Evolutionary conservation across 2,329 filamentous ascomycete genomes (phyloP).

Genomic region (Neofusicoccum sp.): DNA sequence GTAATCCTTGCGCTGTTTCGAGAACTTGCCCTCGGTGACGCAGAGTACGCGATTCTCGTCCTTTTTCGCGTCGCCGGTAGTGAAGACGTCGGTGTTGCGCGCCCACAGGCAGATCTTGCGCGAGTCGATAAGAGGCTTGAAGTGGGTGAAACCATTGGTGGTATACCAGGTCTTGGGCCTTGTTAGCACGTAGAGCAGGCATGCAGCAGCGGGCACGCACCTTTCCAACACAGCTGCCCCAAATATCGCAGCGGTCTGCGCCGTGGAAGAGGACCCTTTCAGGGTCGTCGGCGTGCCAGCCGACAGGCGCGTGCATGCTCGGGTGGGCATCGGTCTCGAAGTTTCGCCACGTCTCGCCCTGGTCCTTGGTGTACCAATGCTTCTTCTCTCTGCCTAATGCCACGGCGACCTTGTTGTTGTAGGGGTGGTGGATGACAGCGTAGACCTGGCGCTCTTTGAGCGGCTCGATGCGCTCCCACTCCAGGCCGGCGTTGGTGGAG

Average conservation of each 20-base stretch:
- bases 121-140: constrained; percentile 63
- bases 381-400: constrained; percentile 66
- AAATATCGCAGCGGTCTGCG: constrained; percentile 37
- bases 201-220: constrained; percentile 63
- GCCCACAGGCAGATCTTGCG: constrained; percentile 86
- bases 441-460: constrained; percentile 58
- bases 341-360: constrained; percentile 74
- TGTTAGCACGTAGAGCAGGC: constrained; percentile 22
- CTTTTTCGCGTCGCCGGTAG: constrained; percentile 62
- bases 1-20: constrained; percentile 69
- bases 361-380: constrained; percentile 83
- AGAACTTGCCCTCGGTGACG: constrained; percentile 71
- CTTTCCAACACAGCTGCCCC: constrained; percentile 44
- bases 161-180: constrained; percentile 64
- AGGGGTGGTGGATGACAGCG: constrained; percentile 72
- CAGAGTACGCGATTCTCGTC: constrained; percentile 75
- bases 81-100: constrained; percentile 71
- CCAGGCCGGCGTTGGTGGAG: constrained; percentile 75
- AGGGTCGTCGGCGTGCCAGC: constrained; percentile 80
- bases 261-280: constrained; percentile 80
- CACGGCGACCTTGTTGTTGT: constrained; percentile 75
- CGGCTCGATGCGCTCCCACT: constrained; percentile 68
- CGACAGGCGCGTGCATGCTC: constrained; percentile 61
- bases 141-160: constrained; percentile 74
- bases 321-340: constrained; percentile 61